Evolutionary conservation across 2,329 filamentous ascomycete genomes (phyloP).

Genomic region (Verticillium alfalfae): DNA sequence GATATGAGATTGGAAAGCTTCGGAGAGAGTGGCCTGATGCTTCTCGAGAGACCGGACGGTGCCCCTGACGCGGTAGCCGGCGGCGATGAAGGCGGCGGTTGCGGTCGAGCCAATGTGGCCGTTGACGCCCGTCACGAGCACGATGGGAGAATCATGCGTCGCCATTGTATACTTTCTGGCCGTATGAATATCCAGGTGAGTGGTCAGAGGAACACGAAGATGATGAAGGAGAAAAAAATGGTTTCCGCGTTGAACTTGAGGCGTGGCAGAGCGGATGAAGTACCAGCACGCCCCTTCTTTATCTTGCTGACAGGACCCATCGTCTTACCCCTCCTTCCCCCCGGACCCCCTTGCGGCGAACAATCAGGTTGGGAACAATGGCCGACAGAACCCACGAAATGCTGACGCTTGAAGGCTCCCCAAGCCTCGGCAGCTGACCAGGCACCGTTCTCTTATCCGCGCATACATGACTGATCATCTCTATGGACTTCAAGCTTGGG

Average conservation of each 20-base stretch:
- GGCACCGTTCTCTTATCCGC: no score
- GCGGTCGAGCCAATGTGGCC: conserved; percentile 25
- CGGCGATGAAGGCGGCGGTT: conserved; percentile 18
- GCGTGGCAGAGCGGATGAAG: background rate
- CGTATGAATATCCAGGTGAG: no score
- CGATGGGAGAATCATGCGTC: conserved; percentile 1
- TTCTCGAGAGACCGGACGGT: conserved; percentile 18
- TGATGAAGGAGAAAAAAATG: background rate
- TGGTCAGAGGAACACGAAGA: no score
- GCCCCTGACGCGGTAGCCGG: conserved; percentile 24
- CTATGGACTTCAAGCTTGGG: no score
- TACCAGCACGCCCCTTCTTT: background rate
- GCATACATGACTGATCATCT: no score
- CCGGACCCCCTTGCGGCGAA: background rate
- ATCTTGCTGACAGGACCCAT: background rate
- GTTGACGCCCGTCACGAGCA: conserved; percentile 26
- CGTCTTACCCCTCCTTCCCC: background rate
- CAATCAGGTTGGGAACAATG: background rate
- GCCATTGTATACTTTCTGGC: background rate
- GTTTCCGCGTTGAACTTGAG: background rate
- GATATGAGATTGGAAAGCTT: conserved; percentile 8
- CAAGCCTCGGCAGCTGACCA: no score
- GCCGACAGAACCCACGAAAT: background rate
- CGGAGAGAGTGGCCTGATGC: conserved; percentile 8
- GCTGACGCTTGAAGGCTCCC: background rate